Percentiles rank a stretch among this genome's conserved stretches.
phyloP scores from a whole-genome alignment of 805 yeast genomes.

The Wickerhamiella qilinensis region DNA sequence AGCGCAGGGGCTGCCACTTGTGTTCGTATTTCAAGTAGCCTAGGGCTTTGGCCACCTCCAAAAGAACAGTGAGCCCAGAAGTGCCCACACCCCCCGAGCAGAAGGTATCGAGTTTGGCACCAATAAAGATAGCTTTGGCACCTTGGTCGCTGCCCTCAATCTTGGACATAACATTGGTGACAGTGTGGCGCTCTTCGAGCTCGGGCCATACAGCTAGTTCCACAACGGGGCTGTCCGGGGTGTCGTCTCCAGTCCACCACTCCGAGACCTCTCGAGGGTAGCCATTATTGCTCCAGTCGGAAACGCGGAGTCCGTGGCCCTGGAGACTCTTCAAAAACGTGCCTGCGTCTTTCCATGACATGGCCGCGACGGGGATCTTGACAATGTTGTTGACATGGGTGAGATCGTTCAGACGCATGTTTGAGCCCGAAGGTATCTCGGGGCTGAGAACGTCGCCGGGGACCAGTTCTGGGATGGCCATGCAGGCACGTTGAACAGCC shows the following conservation, averaged over 20 bases:
- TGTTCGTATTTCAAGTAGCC: constrained; percentile 44
- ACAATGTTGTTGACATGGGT: constrained; percentile 43
- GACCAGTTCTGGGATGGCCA: constrained; percentile 32
- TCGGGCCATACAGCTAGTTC: constrained; percentile 26
- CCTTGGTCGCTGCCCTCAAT: constrained; percentile 71
- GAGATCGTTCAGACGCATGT: constrained; percentile 27
- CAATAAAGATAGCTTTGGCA: constrained; percentile 45
- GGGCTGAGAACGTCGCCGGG: constrained; percentile 75
- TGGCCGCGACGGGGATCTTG: constrained; percentile 58
- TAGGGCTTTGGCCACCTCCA: constrained; percentile 56
- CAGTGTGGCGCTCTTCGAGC: constrained; percentile 37
- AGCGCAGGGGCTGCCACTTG: constrained; percentile 72
- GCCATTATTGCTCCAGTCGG: constrained; percentile 23
- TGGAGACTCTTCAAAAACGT: constrained; percentile 25
- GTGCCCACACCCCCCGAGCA: constrained; percentile 58
- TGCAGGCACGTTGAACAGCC: constrained; percentile 31
- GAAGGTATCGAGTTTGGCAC: constrained; percentile 67
- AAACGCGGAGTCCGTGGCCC: constrained; percentile 25
- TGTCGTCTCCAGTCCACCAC: constrained; percentile 30
- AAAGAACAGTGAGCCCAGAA: constrained; percentile 56
- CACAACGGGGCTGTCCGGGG: constrained; percentile 14
- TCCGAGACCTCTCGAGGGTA: constrained; percentile 19
- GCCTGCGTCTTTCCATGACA: constrained; percentile 57
- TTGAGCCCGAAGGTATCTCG: constrained; percentile 43
- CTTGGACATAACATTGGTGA: constrained; percentile 68